A percentile compares a stretch with the other conserved stretches of the same genome.
Conservation (phyloP, 306 rosid species). For the Echinosophora koreensis region DNA sequence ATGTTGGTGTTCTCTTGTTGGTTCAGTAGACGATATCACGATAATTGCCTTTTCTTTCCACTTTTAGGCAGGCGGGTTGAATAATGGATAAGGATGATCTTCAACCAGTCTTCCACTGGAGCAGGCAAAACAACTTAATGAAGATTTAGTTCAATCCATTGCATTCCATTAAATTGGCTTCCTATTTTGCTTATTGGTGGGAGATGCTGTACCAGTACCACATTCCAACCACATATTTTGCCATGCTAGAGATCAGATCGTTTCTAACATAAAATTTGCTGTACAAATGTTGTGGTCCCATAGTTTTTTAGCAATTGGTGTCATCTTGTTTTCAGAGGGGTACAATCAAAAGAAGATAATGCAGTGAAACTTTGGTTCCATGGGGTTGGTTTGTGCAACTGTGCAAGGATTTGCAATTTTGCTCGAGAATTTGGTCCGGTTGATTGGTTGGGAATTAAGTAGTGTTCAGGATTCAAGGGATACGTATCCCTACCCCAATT, state of each 20-base stretch:
- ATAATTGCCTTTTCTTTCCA: slow-evolving; percentile 27
- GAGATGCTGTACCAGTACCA: slow-evolving; percentile 38
- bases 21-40: slow-evolving; percentile 1
- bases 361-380: slow-evolving; percentile 16
- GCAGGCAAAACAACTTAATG: slow-evolving; percentile 35
- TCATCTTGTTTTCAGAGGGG: neutral
- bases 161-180: slow-evolving; percentile 3
- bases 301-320: slow-evolving; percentile 12
- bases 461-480: neutral
- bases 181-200: slow-evolving; percentile 33
- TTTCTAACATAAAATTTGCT: slow-evolving; percentile 14
- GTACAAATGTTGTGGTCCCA: slow-evolving; percentile 34
- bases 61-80: slow-evolving; percentile 48
- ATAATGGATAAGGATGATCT: slow-evolving; percentile 36
- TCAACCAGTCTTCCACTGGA: slow-evolving; percentile 28
- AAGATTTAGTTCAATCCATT: slow-evolving; percentile 34
- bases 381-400: slow-evolving; percentile 29
- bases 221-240: slow-evolving; percentile 40
- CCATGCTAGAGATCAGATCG: slow-evolving; percentile 36
- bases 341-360: slow-evolving; percentile 27
- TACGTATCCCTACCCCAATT: neutral
- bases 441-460: slow-evolving; percentile 20
- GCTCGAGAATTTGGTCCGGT: slow-evolving; percentile 11
- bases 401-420: slow-evolving; percentile 19
- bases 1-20: neutral